Evolutionary conservation across 1,284 basidiomycete species (phyloP), one percentile per base, ranked within the genome.

Genomic region (Fistulina hepatica): DNA sequence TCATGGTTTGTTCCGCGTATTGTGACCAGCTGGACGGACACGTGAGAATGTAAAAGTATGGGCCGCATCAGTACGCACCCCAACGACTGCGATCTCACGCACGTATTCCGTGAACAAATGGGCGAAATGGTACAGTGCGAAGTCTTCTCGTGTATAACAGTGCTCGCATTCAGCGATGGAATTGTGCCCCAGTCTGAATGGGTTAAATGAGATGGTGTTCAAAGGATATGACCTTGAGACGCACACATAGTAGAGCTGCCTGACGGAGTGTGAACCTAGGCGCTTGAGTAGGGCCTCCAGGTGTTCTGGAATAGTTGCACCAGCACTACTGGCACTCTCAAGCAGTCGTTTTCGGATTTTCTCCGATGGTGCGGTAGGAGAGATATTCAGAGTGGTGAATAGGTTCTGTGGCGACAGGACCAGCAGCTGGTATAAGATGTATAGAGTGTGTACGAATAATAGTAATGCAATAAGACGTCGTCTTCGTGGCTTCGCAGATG

Each of bases 101-200:
- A 80, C 55, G 49, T 83, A 83, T 19, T 70, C 64, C 7, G 79
- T 59, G 4, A 79, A 48, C 12, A 70, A 60, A 3, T 59, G 55
- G 1, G 79, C 69, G 19, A 79, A 51, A 3, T 69, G 64, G 51
- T 70, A 75, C 6, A 80, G 55, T 8, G 67, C 67, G 51, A 71
- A 81, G 44, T 82, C 76, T 15, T 65, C 53, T 33, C 63, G 62
- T 5, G 71, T 68, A 8, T 60, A 60, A 53, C 81, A 83, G 51
- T 76, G 71, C 13, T 64, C 61, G 54, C 81, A 84, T 9, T 65
- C 67, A 35, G 73, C 63, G 9, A 83, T 53, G 2, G 68, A 67
- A 17, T 64, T 55, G 52, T 83, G 81, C 15, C 81, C 81, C 42
- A 80, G 79, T 44, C 81, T 77, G 44, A 13, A 20, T 33, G 27